These are phyloP conservation scores for Kickxella alabastrina DNA, from an alignment of 192 early-diverging fungal species.

Conservation along the genomic window DNA sequence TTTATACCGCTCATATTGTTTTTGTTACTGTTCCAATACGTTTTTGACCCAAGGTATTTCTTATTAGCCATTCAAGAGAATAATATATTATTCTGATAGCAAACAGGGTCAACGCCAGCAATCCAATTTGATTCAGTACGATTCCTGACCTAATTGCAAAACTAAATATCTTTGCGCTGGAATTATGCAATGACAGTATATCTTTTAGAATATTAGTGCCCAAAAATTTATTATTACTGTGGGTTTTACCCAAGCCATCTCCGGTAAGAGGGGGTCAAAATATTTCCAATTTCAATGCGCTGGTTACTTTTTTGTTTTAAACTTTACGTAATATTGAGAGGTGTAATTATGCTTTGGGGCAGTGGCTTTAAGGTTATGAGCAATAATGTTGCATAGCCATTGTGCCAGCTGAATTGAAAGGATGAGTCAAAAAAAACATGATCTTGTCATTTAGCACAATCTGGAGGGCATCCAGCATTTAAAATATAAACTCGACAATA, in stretches of 20 bases:
- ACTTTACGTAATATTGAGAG: too few species aligned
- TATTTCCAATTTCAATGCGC: too few species aligned
- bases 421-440: conserved; percentile 18
- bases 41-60: not conserved
- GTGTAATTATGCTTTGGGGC: too few species aligned
- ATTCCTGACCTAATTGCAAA: too few species aligned
- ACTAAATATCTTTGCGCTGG: too few species aligned
- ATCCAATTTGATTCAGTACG: conserved; percentile 13
- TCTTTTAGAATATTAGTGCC: too few species aligned
- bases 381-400: conserved; percentile 7
- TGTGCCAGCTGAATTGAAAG: conserved; percentile 14
- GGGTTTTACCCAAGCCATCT: too few species aligned
- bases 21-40: not conserved
- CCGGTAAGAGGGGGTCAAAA: too few species aligned
- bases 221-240: too few species aligned
- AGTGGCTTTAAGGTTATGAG: not conserved
- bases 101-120: conserved; percentile 14
- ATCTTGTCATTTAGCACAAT: conserved; percentile 6
- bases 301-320: too few species aligned
- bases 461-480: conserved; percentile 1
- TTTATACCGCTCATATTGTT: too few species aligned
- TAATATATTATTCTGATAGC: not conserved
- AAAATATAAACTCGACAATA: conserved; percentile 5
- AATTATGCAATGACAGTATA: too few species aligned
- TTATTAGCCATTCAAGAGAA: not conserved